Evolutionary conservation across 176 grass and related monocot species (phyloP), one percentile per base, ranked within the genome.

Genomic region (Aegilops tauschii): DNA sequence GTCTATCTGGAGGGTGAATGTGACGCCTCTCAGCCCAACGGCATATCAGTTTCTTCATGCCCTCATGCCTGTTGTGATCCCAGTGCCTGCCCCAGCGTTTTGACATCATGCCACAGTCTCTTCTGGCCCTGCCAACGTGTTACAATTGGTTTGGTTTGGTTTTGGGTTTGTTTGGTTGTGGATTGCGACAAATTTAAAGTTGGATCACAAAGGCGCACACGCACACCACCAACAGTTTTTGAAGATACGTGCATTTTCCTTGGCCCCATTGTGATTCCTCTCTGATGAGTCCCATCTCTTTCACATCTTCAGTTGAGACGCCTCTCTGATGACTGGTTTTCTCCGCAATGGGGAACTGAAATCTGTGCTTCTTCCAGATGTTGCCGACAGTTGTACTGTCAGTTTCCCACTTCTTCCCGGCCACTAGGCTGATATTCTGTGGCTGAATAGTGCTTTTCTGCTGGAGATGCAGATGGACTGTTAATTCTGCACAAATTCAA

Each of bases 241-340:
- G 47, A 74, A 78, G 69, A 79, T 83, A 50, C 12, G 4, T 16
- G 13, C 47, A 50, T 86, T 78, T 81, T 17, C 66, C 61, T 79
- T 12, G 13, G 34, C 39, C 73, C 75, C 23, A 44, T 73, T 56
- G 1, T 56, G 37, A 40, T 86, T 50, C 64, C 88, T 50, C 13
- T 84, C 50, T 37, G 49, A 44, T 20, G 74, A 92, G 81, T 88
- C 86, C 44, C 36, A 11, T 88, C 87, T 64, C 64, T 87, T 86
- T 92, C 87, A 85, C 62, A 88, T 97, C 90, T 87, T 82, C 8
- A 37, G 25, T 13, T 86, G 85, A 82, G 73, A 25, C 32, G 32
- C 32, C 32, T 34, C 32, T 34, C 32, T 34, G 32, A 34, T 34
- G 32, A 34, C 32, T 34, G 44, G 12, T 47, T 47, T 47, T 13